phyloP scores from a whole-genome alignment of 768 basidiomycete genomes.

The Polyporus arcularius region DNA sequence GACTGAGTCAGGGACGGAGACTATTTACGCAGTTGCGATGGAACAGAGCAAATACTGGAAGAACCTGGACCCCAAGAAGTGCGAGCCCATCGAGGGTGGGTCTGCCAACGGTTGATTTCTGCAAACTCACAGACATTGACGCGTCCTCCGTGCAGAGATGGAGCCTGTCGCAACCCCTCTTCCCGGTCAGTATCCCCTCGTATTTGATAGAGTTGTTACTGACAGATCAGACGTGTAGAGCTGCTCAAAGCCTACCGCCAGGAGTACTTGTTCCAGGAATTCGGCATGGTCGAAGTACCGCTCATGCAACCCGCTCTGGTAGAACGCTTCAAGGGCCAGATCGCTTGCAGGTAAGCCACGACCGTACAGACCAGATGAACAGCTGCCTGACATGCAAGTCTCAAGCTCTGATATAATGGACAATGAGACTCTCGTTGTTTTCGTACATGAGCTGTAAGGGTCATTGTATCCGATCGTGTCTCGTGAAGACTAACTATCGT shows the following conservation, averaged over 20 bases:
- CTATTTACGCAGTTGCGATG: conserved; percentile 83
- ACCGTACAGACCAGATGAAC: background rate
- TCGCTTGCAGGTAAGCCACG: conserved; percentile 83
- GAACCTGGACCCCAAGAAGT: conserved; percentile 75
- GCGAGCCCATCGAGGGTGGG: conserved; percentile 79
- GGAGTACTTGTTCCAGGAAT: conserved; percentile 72
- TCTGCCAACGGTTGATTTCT: background rate
- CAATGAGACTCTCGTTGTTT: conserved; percentile 76
- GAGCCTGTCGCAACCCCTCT: conserved; percentile 66
- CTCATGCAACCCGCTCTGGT: conserved; percentile 67
- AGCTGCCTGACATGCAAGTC: background rate
- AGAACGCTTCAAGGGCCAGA: conserved; percentile 74
- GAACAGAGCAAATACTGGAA: conserved; percentile 94
- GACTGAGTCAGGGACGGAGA: conserved; percentile 81
- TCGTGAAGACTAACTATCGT: background rate
- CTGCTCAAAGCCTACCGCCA: conserved; percentile 90
- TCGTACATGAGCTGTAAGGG: conserved; percentile 93
- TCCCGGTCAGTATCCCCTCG: conserved; percentile 49
- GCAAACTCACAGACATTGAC: background rate
- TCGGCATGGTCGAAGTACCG: conserved; percentile 82
- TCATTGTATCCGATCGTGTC: background rate
- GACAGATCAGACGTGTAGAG: conserved; percentile 43
- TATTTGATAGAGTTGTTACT: background rate
- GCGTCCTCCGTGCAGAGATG: conserved; percentile 43
- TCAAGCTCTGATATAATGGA: conserved; percentile 75